Evolutionary conservation across 208 protist genomes (phyloP).

Genomic region (Wallacemonas collosoma): DNA sequence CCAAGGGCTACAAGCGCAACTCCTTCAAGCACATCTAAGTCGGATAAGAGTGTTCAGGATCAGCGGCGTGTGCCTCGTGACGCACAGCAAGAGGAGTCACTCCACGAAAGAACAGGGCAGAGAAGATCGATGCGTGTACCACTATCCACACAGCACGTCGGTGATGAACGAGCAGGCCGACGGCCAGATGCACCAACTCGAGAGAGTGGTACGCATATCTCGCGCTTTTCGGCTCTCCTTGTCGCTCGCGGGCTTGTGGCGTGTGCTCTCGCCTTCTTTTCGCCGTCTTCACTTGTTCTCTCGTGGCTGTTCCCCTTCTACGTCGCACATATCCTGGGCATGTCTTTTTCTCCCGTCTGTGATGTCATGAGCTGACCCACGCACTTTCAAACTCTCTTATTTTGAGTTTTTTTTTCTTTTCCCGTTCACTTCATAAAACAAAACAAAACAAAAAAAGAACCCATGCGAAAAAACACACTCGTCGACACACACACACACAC

Average conservation of each 20-base stretch:
- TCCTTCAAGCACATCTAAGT: conserved; percentile 74
- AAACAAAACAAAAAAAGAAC: conserved; percentile 26
- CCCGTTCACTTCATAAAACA: conserved; percentile 12
- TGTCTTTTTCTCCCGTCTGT: no score
- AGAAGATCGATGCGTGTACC: neutral
- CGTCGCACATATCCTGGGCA: no score
- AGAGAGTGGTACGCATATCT: neutral
- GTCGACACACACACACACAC: no score
- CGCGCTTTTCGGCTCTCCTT: neutral
- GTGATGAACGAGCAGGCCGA: no score
- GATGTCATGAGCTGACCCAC: neutral
- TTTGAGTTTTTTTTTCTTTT: conserved; percentile 21
- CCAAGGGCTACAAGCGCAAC: conserved; percentile 71
- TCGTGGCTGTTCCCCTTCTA: no score
- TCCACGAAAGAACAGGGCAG: neutral
- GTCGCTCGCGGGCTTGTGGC: neutral
- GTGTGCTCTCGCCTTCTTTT: no score
- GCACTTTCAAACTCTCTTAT: conserved; percentile 4
- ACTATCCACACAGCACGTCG: no score
- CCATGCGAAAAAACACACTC: neutral
- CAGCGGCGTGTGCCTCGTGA: conserved; percentile 27
- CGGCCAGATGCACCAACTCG: no score
- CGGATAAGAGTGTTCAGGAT: conserved; percentile 96
- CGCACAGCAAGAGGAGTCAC: conserved; percentile 89
- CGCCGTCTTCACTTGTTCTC: no score